Evolutionary conservation across 163 green algal genomes (phyloP), one percentile per base, ranked within the genome.

Genomic region (Chlorella variabilis): DNA sequence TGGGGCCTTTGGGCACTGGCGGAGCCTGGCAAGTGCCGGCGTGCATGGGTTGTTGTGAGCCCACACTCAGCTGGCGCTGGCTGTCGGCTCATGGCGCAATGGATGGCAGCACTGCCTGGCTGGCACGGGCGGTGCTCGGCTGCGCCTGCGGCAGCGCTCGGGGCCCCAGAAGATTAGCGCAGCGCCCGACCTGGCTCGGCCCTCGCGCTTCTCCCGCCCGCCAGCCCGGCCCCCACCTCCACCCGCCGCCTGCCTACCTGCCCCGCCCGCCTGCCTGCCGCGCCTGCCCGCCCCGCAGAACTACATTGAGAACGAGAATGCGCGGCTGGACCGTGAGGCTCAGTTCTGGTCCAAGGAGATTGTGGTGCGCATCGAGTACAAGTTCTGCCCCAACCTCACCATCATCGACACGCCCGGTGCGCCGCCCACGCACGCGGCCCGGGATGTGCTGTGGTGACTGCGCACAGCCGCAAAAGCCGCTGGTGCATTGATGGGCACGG

Each of bases 261-360:
- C 38, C 38, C 4, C 66, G 0, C 17, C 48, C 9, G 18, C 56
- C 18, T 62, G 51, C 51, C 51, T 62, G 51, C 51, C 56, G 23
- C 56, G 3, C 20, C 41, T 49, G 45, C 45, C 45, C 11, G 11
- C 23, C 27, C 39, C 42, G 15, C 91, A 97, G 92, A 92, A 94
- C n/a, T 94, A 98, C 90, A 99, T 99, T 76, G 93, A 98, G 78
- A 86, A 75, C n/a, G 96, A 98, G 89, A 99, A 99, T 76, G 77
- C 80, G 9, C 86, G 92, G 18, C 90, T 99, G 78, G 96, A 98
- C 71, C 80, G 88, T 0, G 95, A 98, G 87, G 84, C 91, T 45
- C 90, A 96, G 83, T 98, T 99, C 75, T 98, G 90, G 90, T 86
- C 88, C 29, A 97, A 97, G 78, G 96, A 98, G 83, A 97, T 98